Conservation (phyloP, 805 yeast species). For the Candida pseudoglaebosa region DNA sequence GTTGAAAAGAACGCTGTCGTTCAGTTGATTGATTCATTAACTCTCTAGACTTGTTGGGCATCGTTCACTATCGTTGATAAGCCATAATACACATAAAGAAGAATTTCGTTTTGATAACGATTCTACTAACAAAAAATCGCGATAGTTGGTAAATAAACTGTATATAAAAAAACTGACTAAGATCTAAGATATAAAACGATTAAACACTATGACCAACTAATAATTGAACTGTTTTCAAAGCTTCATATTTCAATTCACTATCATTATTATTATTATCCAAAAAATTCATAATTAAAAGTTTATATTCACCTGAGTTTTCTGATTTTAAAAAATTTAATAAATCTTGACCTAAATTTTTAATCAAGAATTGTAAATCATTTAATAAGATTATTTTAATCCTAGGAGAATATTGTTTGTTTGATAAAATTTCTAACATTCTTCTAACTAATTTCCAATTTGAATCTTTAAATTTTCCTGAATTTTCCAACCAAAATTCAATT, state of each 20-base stretch:
- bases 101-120: too few relatives aligned
- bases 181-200: too few relatives aligned
- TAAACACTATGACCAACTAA: conserved; percentile 80
- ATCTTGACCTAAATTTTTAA: conserved; percentile 37
- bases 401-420: conserved; percentile 18
- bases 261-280: conserved; percentile 66
- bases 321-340: conserved; percentile 32
- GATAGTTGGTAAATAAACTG: not conserved
- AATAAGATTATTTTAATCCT: conserved; percentile 33
- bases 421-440: conserved; percentile 53
- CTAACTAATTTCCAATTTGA: conserved; percentile 70
- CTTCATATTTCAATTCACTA: conserved; percentile 89
- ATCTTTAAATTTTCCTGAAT: conserved; percentile 70
- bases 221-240: conserved; percentile 90
- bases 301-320: conserved; percentile 52
- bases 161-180: not conserved
- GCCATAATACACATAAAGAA: too few relatives aligned
- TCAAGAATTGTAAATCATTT: conserved; percentile 41
- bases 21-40: conserved; percentile 19
- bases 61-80: conserved; percentile 1
- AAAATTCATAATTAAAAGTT: conserved; percentile 78
- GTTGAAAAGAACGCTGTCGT: conserved; percentile 20
- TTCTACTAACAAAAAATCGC: not conserved
- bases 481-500: conserved; percentile 86
- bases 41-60: conserved; percentile 9